A percentile compares a stretch with the other conserved stretches of the same genome.
Evolutionary conservation across 2,329 filamentous ascomycete species (phyloP).

Genomic region (Microdochium paspali): DNA sequence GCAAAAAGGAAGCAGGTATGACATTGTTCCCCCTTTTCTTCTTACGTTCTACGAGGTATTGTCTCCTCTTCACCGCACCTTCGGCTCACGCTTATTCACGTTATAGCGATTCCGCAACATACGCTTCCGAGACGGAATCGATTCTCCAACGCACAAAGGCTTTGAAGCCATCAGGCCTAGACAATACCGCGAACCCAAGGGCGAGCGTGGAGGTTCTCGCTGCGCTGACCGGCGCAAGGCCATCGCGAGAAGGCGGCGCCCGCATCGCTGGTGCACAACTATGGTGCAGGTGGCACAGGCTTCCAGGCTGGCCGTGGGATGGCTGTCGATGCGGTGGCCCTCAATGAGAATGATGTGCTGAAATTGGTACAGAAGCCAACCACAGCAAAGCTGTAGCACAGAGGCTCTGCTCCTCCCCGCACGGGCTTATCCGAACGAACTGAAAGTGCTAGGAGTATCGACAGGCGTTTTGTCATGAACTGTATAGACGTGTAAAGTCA

Average conservation of each 20-base stretch:
- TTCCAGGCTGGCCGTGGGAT: constrained; percentile 33
- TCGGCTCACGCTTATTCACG: neutral
- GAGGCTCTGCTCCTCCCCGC: too few relatives aligned
- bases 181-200: constrained; percentile 13
- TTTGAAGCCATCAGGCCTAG: constrained; percentile 12
- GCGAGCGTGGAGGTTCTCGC: constrained; percentile 19
- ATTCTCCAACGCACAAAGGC: constrained; percentile 24
- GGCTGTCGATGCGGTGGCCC: constrained; percentile 24
- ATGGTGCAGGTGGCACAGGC: constrained; percentile 34
- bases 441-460: too few relatives aligned
- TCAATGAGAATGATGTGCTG: constrained; percentile 9
- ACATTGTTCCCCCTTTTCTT: neutral
- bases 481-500: too few relatives aligned
- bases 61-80: neutral
- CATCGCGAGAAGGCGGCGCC: constrained; percentile 28
- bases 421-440: too few relatives aligned
- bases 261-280: constrained; percentile 32
- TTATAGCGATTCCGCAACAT: constrained; percentile 23
- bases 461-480: too few relatives aligned
- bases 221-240: constrained; percentile 20
- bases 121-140: constrained; percentile 23
- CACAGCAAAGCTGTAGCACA: neutral
- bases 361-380: neutral
- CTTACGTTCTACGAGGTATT: neutral
- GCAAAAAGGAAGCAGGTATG: constrained; percentile 23